Base-by-base conservation (phyloP, 1,284 basidiomycete species). In the Cutaneotrichosporon sp. region DNA sequence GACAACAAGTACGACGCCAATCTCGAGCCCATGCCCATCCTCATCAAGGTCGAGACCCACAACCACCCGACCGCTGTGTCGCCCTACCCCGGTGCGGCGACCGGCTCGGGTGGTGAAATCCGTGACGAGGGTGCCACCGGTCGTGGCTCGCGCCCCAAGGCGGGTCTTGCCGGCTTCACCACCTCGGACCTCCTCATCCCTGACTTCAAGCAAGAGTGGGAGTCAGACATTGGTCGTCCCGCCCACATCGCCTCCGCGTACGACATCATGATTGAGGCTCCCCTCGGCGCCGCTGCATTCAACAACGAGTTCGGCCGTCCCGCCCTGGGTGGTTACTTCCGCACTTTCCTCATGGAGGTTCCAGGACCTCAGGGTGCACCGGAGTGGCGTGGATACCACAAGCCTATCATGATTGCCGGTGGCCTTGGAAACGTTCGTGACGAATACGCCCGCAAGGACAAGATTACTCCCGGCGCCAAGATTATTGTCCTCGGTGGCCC, bases 41-140 rank as follows among this genome's bases (percentile, higher is more conserved):
- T 98, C 34, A 85, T 93, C 78, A 99, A 99, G 77, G 96, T 98
- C 55, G 96, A 98, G 76, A 99, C 96, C 8, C 94, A 99, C 75
- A 99, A 99, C 74, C 96, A 98, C 70, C 94, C 96, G 2, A 98
- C 94, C 4, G 96, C 94, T 5, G 92, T 98, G 12, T 98, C 94
- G 4, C 96, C 96, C 0, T 98, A 88, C 74, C 91, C 94, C 5
- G 94, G 94, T 37, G 94, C 96, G 0, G 93, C 94, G 1, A 98
- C 94, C 3, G 94, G 94, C 25, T 97, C 94, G 1, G 94, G 96
- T 19, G 94, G 94, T 27, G 94, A 99, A 76, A 98, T 98, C 64
- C 84, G 94, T 52, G 94, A 99, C 73, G 94, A 99, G 76, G 96
- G 94, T 35, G 88, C 94, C 9, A 91, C 94, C 32, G 94, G 94